Conservation (phyloP, 2,329 filamentous ascomycete species). For the Hypoxylon sp. region DNA sequence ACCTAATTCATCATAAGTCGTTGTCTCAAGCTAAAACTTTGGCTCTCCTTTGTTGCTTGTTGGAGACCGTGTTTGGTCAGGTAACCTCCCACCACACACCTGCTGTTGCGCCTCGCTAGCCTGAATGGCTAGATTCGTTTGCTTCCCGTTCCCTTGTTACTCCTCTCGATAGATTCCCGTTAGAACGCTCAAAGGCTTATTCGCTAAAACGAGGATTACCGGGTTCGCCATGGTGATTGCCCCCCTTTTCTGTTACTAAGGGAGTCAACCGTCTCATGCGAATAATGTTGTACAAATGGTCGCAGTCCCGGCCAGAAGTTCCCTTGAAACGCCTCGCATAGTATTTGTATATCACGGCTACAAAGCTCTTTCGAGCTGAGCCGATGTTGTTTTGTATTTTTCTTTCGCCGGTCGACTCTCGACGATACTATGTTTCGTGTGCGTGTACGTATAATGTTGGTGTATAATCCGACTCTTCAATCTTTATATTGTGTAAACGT, state of each 20-base stretch:
- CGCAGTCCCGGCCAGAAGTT: conserved; percentile 15
- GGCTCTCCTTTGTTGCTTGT: conserved; percentile 13
- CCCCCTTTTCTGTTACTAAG: not conserved
- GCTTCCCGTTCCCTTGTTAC: not conserved
- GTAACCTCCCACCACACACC: not conserved
- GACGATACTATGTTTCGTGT: not conserved
- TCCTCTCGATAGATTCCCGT: conserved; percentile 8
- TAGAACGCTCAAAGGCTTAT: conserved; percentile 14
- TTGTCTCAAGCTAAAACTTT: not conserved
- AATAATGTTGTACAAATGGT: conserved; percentile 1
- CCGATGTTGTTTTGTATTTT: conserved; percentile 7
- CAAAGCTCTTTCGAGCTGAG: conserved; percentile 29
- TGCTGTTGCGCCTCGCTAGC: conserved; percentile 1
- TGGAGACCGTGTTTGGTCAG: not conserved
- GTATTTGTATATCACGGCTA: conserved; percentile 9
- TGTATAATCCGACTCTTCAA: not conserved
- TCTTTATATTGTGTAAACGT: not conserved
- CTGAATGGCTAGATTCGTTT: not conserved
- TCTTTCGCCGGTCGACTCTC: conserved; percentile 1
- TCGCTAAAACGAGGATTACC: conserved; percentile 18
- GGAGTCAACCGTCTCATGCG: conserved; percentile 6
- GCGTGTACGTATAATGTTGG: conserved; percentile 5
- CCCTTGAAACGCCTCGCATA: conserved; percentile 27
- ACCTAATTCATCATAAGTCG: conserved; percentile 23
- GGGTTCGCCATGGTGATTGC: not conserved